Evolutionary conservation across 2,329 filamentous ascomycete species (phyloP).

Genomic region (Epichloe brachyelytri): DNA sequence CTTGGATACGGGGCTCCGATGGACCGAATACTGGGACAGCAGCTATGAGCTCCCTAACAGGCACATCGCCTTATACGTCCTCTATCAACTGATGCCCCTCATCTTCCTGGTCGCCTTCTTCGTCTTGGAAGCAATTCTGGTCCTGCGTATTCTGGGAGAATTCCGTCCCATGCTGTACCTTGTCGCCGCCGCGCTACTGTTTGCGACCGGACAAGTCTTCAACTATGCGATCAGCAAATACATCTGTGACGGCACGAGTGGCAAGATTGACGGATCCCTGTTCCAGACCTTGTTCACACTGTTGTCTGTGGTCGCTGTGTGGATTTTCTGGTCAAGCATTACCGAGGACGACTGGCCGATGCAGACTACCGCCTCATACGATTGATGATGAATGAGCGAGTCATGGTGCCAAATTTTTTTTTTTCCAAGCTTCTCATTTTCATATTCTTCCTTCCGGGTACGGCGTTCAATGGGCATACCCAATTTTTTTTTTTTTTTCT

Average conservation of each 20-base stretch:
- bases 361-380: slow-evolving; percentile 30
- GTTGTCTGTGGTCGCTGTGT: slow-evolving; percentile 67
- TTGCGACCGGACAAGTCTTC: slow-evolving; percentile 89
- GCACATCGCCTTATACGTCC: slow-evolving; percentile 78
- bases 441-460: neutral
- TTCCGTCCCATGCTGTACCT: slow-evolving; percentile 88
- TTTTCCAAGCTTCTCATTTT: neutral
- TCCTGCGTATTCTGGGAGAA: slow-evolving; percentile 78
- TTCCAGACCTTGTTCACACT: slow-evolving; percentile 93
- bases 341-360: slow-evolving; percentile 96
- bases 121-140: slow-evolving; percentile 69
- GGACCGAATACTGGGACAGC: slow-evolving; percentile 64
- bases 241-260: slow-evolving; percentile 70
- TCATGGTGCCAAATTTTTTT: neutral
- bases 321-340: slow-evolving; percentile 98
- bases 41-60: slow-evolving; percentile 49
- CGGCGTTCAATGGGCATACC: slow-evolving; percentile 14
- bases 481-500: slow-evolving; percentile 9
- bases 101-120: slow-evolving; percentile 84
- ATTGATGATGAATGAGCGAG: slow-evolving; percentile 11
- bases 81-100: slow-evolving; percentile 83
- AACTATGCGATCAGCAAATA: slow-evolving; percentile 87
- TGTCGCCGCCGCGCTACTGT: slow-evolving; percentile 58
- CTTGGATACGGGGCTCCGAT: slow-evolving; percentile 79
- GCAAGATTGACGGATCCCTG: slow-evolving; percentile 83